A percentile compares a stretch with the other conserved stretches of the same genome.
phyloP scores from a whole-genome alignment of 2,329 filamentous ascomycete genomes.

The Verticillium zaregamsianum region DNA sequence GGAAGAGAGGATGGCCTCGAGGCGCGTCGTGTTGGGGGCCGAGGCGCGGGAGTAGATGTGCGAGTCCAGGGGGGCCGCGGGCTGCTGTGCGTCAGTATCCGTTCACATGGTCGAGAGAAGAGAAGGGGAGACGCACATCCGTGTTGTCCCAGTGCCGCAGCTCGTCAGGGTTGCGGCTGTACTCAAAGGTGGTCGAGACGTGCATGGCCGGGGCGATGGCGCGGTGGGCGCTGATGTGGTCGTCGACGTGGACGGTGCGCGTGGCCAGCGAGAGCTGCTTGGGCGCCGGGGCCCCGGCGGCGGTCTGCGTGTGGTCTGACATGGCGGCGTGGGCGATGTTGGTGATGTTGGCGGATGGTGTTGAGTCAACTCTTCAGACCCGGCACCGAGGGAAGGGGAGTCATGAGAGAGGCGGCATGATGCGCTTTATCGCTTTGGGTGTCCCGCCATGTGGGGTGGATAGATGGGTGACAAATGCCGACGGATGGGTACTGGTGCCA shows the following conservation, averaged over 20 bases:
- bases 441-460: not conserved
- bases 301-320: not conserved
- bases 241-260: slow-evolving; percentile 76
- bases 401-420: not conserved
- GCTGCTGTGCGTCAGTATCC: slow-evolving; percentile 28
- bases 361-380: not conserved
- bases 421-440: not conserved
- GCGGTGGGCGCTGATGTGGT: slow-evolving; percentile 66
- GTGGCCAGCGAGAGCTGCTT: slow-evolving; percentile 57
- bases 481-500: slow-evolving; percentile 10
- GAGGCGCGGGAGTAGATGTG: slow-evolving; percentile 83
- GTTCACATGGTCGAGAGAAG: not conserved
- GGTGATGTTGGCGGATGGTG: not conserved
- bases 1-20: slow-evolving; percentile 76
- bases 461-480: not conserved
- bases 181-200: slow-evolving; percentile 87
- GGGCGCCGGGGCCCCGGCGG: slow-evolving; percentile 7
- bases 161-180: slow-evolving; percentile 64
- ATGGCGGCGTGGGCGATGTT: not conserved
- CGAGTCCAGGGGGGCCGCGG: slow-evolving; percentile 48
- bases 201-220: slow-evolving; percentile 89
- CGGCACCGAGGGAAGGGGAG: not conserved
- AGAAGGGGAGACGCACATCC: slow-evolving; percentile 42
- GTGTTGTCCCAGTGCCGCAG: slow-evolving; percentile 50
- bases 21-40: slow-evolving; percentile 75